Base-by-base conservation (phyloP, 139 green algal genomes). In the Trebouxia sp. region DNA sequence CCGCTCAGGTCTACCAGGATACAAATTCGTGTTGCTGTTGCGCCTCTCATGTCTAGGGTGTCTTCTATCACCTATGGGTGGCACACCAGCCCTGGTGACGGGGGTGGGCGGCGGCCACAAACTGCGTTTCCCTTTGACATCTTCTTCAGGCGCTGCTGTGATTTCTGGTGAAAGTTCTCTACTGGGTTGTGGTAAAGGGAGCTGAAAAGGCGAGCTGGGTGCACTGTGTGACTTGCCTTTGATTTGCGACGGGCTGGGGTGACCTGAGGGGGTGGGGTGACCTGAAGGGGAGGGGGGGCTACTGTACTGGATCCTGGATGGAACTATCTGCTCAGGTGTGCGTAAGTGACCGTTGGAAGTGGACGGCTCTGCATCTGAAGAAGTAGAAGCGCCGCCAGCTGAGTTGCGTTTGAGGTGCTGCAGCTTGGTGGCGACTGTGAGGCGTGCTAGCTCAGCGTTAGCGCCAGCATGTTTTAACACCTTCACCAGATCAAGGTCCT, bases 401-500 rank as follows among this genome's bases (percentile, higher is more conserved):
- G 62, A 72, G 15, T 43, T 72, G 1, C 62, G 32, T 82, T 83
- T 43, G 0, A 56, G 80, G 26, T 58, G 58, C 43, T 80, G 65
- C 28, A 77, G 41, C 41, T 77, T 77, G 6, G 69, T 77, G 24
- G 69, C 69, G 7, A 80, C 42, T 41, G 58, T 81, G 35, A 50
- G 39, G 70, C 69, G 72, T 28, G 39, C 32, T 30, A 37, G 67
- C 39, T 58, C 67, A 80, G 72, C 69, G 78, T 39, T 51, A 47
- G 76, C 41, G 74, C 28, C 67, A 78, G 78, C 38, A 81, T 24
- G 24, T 65, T 75, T 48, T 37, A 80, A 20, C 35, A 78, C 11
- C n/a, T 74, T 58, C 38, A 74, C 62, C 17, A 83, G 38, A 38
- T 79, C 62, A 26, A 55, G 38, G 37, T 75, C 78, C 35, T 43